phyloP scores from a whole-genome alignment of 257 asterid species.

The Solanum pennellii region DNA sequence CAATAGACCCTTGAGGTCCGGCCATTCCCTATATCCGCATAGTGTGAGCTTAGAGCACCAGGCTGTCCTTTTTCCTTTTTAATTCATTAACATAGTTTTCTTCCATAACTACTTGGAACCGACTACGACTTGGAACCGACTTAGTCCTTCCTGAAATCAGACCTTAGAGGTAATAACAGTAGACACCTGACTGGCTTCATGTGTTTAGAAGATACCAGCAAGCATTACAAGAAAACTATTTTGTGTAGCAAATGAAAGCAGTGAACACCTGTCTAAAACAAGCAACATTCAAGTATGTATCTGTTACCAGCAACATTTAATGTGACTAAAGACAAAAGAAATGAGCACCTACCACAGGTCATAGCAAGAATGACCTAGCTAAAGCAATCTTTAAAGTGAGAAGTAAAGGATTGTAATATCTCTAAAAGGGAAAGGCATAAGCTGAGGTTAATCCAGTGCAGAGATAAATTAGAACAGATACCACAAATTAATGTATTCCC shows the following conservation, averaged over 20 bases:
- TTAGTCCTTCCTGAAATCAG: background rate
- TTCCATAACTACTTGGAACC: background rate
- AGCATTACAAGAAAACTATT: background rate
- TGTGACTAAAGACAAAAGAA: background rate
- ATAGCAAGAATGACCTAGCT: background rate
- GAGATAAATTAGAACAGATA: background rate
- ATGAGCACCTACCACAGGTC: background rate
- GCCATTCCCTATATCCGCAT: background rate
- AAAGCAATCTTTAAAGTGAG: background rate
- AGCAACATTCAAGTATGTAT: background rate
- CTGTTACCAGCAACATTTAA: background rate
- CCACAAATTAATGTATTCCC: constrained; percentile 49
- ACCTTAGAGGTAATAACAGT: background rate
- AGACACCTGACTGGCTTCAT: background rate
- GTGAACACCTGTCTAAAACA: background rate
- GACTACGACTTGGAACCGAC: background rate
- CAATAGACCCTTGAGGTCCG: background rate
- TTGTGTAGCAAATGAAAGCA: background rate
- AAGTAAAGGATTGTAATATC: background rate
- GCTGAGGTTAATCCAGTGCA: background rate
- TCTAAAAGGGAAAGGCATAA: background rate
- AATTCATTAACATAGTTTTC: background rate
- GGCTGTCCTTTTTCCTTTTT: background rate
- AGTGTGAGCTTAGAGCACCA: background rate
- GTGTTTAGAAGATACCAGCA: background rate